phyloP scores from a whole-genome alignment of 805 yeast species.

The Nakazawaea anatomiae region DNA sequence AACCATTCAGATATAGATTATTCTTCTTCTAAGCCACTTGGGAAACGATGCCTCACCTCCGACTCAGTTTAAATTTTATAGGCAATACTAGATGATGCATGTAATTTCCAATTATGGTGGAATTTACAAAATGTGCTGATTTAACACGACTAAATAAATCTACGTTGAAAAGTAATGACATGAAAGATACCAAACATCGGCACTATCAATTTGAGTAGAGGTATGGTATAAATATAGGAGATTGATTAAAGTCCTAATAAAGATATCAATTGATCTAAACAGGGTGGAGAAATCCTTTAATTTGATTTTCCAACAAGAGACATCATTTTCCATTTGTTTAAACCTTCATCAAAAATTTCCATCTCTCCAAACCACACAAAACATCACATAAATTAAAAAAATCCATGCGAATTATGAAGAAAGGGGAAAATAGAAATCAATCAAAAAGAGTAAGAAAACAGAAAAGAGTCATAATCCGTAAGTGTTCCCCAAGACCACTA shows the following conservation, averaged over 20 bases:
- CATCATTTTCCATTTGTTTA: not conserved
- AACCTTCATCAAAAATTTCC: not conserved
- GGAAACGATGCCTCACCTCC: too few species aligned
- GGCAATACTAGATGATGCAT: too few species aligned
- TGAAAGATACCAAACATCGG: too few species aligned
- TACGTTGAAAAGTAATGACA: not conserved
- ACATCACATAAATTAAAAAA: not conserved
- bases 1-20: too few species aligned
- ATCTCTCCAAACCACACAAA: not conserved
- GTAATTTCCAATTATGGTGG: too few species aligned
- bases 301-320: slow-evolving; percentile 4
- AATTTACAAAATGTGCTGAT: too few species aligned
- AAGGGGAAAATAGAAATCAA: not conserved
- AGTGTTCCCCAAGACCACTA: slow-evolving; percentile 11
- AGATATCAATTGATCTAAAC: slow-evolving; percentile 3
- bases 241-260: slow-evolving; percentile 8
- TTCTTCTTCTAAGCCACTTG: too few species aligned
- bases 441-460: not conserved
- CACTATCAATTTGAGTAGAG: too few species aligned
- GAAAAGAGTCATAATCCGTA: not conserved
- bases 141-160: not conserved
- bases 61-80: too few species aligned
- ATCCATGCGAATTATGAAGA: not conserved
- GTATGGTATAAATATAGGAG: slow-evolving; percentile 3
- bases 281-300: slow-evolving; percentile 12